Evolutionary conservation across 495 filamentous ascomycete genomes (phyloP).

Genomic region (Cryomyces antarcticus): DNA sequence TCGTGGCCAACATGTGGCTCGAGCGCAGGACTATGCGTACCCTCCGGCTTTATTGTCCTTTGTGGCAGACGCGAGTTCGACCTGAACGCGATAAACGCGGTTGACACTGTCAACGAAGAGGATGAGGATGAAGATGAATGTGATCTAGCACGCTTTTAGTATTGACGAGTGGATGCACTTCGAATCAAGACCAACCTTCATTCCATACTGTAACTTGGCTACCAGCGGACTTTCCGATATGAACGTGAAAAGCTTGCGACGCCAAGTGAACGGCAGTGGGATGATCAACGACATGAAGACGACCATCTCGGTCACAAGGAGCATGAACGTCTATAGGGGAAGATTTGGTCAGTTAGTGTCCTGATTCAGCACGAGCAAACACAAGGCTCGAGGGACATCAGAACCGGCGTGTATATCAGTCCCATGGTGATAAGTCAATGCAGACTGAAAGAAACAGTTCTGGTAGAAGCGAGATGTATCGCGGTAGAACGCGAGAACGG

Average conservation of each 20-base stretch:
- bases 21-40: not conserved
- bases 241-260: constrained; percentile 79
- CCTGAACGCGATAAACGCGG: constrained; percentile 88
- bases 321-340: constrained; percentile 58
- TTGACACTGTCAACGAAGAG: constrained; percentile 98
- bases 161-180: not conserved
- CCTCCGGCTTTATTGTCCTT: constrained; percentile 19
- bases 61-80: constrained; percentile 46
- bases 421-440: not conserved
- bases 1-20: too few relatives aligned
- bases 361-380: not conserved
- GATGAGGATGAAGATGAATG: constrained; percentile 94
- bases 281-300: constrained; percentile 84
- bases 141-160: constrained; percentile 39
- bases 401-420: constrained; percentile 21
- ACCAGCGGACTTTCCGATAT: constrained; percentile 73
- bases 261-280: constrained; percentile 70
- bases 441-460: not conserved
- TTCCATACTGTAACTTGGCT: constrained; percentile 61
- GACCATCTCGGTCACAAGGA: constrained; percentile 82
- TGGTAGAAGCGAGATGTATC: not conserved
- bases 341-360: not conserved
- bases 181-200: constrained; percentile 32
- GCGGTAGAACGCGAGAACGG: constrained; percentile 1
- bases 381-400: not conserved